Conservation (phyloP, 2,329 filamentous ascomycete species). For the Cladosporium sp. region DNA sequence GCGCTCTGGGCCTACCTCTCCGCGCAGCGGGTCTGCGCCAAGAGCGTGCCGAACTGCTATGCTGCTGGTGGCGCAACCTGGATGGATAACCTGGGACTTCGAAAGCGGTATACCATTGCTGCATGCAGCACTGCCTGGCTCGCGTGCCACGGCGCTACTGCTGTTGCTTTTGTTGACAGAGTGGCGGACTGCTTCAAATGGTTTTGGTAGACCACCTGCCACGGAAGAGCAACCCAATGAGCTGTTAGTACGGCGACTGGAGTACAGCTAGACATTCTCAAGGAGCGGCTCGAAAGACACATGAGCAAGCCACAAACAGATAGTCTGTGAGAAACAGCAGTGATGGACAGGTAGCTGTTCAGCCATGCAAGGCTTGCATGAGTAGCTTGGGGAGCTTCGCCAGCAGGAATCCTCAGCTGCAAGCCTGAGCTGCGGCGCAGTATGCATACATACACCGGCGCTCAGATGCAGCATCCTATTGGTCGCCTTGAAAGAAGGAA, state of each 20-base stretch:
- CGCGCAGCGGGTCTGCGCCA: constrained; percentile 52
- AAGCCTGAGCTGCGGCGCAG: background rate
- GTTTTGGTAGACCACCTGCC: background rate
- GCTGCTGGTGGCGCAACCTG: constrained; percentile 46
- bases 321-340: background rate
- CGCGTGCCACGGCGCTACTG: background rate
- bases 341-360: background rate
- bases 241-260: background rate
- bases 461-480: background rate
- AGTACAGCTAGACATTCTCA: background rate
- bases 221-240: background rate
- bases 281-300: background rate
- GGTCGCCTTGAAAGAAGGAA: background rate
- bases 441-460: background rate
- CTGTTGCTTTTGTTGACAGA: background rate
- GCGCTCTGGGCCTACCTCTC: constrained; percentile 42
- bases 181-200: background rate
- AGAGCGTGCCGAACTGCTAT: constrained; percentile 51
- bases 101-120: constrained; percentile 45
- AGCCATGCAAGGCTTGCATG: background rate
- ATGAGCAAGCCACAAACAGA: background rate
- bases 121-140: constrained; percentile 46
- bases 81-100: constrained; percentile 42
- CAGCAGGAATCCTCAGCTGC: background rate
- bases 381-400: background rate